These are phyloP conservation scores for Rosa hybrid DNA, from an alignment of 331 rosid species.

Conservation along the genomic window DNA sequence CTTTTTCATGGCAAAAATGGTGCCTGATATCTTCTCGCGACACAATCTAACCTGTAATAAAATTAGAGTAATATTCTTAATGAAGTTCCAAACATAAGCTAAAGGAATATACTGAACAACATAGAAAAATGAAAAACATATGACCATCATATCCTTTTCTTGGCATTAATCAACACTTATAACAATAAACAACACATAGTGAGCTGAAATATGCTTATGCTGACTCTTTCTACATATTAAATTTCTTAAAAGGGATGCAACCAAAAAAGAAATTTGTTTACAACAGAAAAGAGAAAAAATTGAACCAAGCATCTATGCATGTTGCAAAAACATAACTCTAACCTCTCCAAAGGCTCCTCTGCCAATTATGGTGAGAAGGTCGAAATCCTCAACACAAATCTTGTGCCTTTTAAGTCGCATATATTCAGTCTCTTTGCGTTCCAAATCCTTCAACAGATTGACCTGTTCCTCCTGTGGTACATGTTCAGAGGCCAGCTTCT, in stretches of 20 bases:
- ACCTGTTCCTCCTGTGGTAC: constrained; percentile 86
- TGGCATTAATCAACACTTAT: neutral
- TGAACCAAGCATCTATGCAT: neutral
- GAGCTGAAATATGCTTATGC: constrained; percentile 8
- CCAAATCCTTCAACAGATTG: constrained; percentile 77
- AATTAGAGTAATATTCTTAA: constrained; percentile 21
- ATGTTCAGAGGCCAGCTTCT: constrained; percentile 63
- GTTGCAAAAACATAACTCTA: constrained; percentile 24
- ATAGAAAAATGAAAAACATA: constrained; percentile 12
- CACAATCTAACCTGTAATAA: constrained; percentile 72
- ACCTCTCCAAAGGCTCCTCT: constrained; percentile 99
- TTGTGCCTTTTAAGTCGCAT: constrained; percentile 85
- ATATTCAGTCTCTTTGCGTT: constrained; percentile 81
- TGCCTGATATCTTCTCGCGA: constrained; percentile 85
- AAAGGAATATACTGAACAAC: constrained; percentile 12
- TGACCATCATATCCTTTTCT: constrained; percentile 2
- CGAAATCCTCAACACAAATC: constrained; percentile 87
- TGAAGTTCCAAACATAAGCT: neutral
- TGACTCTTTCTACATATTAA: neutral
- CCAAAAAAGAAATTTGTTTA: neutral
- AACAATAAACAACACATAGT: constrained; percentile 5
- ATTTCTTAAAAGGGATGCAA: neutral
- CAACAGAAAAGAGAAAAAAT: neutral
- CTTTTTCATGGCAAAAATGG: constrained; percentile 92
- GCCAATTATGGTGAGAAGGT: constrained; percentile 85